Evolutionary conservation across 768 basidiomycete species (phyloP).

Genomic region (Agrocybe praecox): DNA sequence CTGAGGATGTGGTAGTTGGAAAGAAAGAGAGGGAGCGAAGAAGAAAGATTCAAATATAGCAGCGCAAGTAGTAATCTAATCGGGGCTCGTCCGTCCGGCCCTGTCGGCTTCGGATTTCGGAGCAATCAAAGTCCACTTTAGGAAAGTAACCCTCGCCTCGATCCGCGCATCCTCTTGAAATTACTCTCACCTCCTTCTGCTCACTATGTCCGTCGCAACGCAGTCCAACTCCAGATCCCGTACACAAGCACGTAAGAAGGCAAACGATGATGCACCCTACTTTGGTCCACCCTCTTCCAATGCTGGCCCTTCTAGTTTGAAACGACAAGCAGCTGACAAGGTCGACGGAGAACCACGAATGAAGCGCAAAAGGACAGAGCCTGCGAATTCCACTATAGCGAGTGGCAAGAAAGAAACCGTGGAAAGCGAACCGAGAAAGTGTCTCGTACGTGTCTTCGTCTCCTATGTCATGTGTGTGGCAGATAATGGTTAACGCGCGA

Average conservation of each 20-base stretch:
- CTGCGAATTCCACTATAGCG: constrained; percentile 26
- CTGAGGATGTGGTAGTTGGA: not conserved
- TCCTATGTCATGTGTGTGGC: constrained; percentile 1
- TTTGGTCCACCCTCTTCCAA: constrained; percentile 53
- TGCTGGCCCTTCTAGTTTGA: constrained; percentile 47
- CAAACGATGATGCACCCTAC: constrained; percentile 72
- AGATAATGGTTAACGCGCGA: not conserved
- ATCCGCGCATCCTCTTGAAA: not conserved
- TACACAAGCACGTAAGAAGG: constrained; percentile 63
- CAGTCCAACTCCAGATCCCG: constrained; percentile 58
- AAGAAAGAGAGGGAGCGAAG: not conserved
- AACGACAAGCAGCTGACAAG: constrained; percentile 68
- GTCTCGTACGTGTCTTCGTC: constrained; percentile 38
- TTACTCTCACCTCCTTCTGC: not conserved
- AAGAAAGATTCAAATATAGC: constrained; percentile 1
- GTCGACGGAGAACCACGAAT: constrained; percentile 73
- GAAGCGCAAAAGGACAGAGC: constrained; percentile 73
- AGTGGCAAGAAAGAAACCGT: constrained; percentile 33
- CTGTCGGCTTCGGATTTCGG: constrained; percentile 4
- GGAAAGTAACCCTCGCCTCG: not conserved
- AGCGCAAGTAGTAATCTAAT: constrained; percentile 17
- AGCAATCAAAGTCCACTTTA: not conserved
- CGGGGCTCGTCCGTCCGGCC: not conserved
- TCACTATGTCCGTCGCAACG: constrained; percentile 35
- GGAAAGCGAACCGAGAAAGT: constrained; percentile 41